These are phyloP conservation scores for Elongisporangium anandrum DNA, from an alignment of 352 stramenopile species.

Conservation along the genomic window DNA sequence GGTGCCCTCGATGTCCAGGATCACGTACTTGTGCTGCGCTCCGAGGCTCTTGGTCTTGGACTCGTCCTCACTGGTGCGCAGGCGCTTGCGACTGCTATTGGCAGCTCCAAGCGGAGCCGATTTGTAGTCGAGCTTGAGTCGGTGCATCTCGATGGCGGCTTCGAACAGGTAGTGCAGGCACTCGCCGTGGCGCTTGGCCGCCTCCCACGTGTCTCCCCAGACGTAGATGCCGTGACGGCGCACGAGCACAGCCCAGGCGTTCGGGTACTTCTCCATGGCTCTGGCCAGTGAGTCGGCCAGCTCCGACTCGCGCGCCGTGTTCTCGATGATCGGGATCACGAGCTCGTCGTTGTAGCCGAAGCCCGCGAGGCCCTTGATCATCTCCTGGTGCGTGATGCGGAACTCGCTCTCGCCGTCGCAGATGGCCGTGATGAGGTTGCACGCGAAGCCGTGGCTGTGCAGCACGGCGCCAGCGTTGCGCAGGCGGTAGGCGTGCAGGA, in stretches of 20 bases:
- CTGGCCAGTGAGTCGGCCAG: slow-evolving; percentile 86
- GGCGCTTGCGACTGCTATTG: slow-evolving; percentile 36
- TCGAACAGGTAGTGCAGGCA: slow-evolving; percentile 97
- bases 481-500: slow-evolving; percentile 90
- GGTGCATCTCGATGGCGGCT: slow-evolving; percentile 86
- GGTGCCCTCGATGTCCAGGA: slow-evolving; percentile 96
- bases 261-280: slow-evolving; percentile 86
- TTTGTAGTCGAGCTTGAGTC: slow-evolving; percentile 76
- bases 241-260: slow-evolving; percentile 91
- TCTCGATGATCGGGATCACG: slow-evolving; percentile 96
- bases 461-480: slow-evolving; percentile 70
- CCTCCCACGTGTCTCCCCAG: slow-evolving; percentile 95
- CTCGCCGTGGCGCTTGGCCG: slow-evolving; percentile 95
- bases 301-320: slow-evolving; percentile 91
- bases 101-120: slow-evolving; percentile 47
- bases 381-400: slow-evolving; percentile 94
- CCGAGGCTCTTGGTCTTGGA: slow-evolving; percentile 31
- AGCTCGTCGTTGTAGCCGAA: slow-evolving; percentile 91
- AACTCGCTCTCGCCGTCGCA: slow-evolving; percentile 83
- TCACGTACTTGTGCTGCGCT: slow-evolving; percentile 86
- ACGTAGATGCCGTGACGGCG: slow-evolving; percentile 95
- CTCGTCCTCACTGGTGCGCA: slow-evolving; percentile 15
- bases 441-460: slow-evolving; percentile 78
- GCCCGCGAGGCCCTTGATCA: slow-evolving; percentile 95
- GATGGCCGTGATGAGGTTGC: slow-evolving; percentile 88